Evolutionary conservation across 2,329 filamentous ascomycete species (phyloP).

Genomic region (Cordyceps pruinosa): DNA sequence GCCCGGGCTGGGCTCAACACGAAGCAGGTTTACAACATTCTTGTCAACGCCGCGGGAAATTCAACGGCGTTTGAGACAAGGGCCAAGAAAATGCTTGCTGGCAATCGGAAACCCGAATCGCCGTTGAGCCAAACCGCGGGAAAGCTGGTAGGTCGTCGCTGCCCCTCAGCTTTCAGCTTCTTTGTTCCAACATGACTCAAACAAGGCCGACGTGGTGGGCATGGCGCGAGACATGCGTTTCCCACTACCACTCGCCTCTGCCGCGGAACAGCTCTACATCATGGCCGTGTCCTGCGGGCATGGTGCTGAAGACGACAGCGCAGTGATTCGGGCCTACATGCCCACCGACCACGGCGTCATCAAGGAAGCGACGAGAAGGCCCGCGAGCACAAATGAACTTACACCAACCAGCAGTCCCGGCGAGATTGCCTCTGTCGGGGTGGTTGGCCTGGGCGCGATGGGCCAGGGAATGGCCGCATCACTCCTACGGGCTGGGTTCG

Average conservation of each 20-base stretch:
- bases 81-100: conserved; percentile 44
- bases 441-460: conserved; percentile 33
- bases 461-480: conserved; percentile 32
- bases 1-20: conserved; percentile 40
- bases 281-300: conserved; percentile 22
- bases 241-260: conserved; percentile 29
- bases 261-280: conserved; percentile 27
- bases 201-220: conserved; percentile 19
- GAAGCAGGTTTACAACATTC: conserved; percentile 24
- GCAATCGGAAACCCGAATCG: conserved; percentile 36
- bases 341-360: conserved; percentile 14
- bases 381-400: conserved; percentile 7
- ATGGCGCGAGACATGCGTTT: conserved; percentile 25
- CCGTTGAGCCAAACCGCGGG: conserved; percentile 30
- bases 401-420: conserved; percentile 18
- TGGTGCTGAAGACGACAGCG: conserved; percentile 23
- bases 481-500: conserved; percentile 25
- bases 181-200: not conserved
- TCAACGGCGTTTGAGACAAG: conserved; percentile 53
- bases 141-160: conserved; percentile 24
- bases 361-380: conserved; percentile 14
- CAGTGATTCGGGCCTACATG: conserved; percentile 22
- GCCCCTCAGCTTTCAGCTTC: not conserved
- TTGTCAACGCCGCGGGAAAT: conserved; percentile 23
- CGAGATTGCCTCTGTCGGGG: conserved; percentile 25